Conservation (phyloP, 495 filamentous ascomycete genomes). For the Chlorociboria aeruginascens region DNA sequence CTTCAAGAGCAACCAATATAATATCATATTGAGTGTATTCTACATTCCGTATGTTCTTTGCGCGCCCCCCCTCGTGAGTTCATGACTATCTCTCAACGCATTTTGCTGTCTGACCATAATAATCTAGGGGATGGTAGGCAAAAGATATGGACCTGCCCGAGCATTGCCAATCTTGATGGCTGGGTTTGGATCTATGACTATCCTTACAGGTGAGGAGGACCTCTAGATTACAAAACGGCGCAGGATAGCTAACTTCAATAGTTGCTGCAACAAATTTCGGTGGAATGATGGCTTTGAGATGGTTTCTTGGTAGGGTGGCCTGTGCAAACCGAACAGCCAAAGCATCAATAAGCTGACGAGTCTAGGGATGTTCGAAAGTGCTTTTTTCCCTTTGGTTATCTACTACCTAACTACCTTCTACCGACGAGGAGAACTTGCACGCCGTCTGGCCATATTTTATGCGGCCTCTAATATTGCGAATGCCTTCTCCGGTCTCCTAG, state of each 20-base stretch:
- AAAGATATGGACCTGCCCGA: constrained; percentile 47
- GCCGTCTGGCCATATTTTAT: constrained; percentile 70
- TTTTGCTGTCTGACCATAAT: too few species aligned
- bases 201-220: background rate
- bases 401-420: constrained; percentile 51
- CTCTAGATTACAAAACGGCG: too few species aligned
- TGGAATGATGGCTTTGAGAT: constrained; percentile 54
- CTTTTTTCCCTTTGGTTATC: constrained; percentile 60
- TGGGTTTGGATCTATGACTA: constrained; percentile 16
- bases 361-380: constrained; percentile 55
- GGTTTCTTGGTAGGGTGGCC: constrained; percentile 31
- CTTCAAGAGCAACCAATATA: constrained; percentile 54
- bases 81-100: too few species aligned
- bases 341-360: too few species aligned
- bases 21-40: constrained; percentile 58
- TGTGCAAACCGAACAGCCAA: too few species aligned
- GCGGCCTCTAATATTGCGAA: constrained; percentile 62
- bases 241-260: too few species aligned
- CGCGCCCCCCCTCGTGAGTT: constrained; percentile 29
- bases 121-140: constrained; percentile 15
- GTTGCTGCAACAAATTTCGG: constrained; percentile 48
- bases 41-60: constrained; percentile 49
- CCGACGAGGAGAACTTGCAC: constrained; percentile 60
- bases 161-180: constrained; percentile 59
- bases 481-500: constrained; percentile 62